Evolutionary conservation across 2,329 filamentous ascomycete genomes (phyloP).

Genomic region (Cytospora schulzeri): DNA sequence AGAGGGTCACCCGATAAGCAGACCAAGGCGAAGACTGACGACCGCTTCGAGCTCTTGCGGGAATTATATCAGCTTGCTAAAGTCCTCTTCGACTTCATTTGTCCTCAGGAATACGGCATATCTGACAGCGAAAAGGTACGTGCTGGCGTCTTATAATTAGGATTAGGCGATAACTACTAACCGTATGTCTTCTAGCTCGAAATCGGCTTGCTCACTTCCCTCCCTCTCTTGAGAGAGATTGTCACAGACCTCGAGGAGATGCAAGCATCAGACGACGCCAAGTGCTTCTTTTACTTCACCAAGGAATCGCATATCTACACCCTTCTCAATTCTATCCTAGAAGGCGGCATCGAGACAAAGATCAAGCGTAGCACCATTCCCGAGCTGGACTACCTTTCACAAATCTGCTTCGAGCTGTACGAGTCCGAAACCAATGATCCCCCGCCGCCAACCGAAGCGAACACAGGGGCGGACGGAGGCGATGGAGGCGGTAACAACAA

Average conservation of each 20-base stretch:
- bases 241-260: constrained; percentile 96
- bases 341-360: constrained; percentile 95
- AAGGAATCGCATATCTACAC: constrained; percentile 99
- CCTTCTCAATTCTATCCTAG: constrained; percentile 93
- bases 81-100: constrained; percentile 96
- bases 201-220: constrained; percentile 89
- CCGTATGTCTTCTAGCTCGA: constrained; percentile 60
- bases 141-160: not conserved
- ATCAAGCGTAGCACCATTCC: constrained; percentile 94
- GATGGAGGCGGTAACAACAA: constrained; percentile 44
- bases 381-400: constrained; percentile 94
- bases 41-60: constrained; percentile 81
- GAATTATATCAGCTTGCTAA: constrained; percentile 94
- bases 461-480: constrained; percentile 22
- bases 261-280: constrained; percentile 90
- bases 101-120: constrained; percentile 97
- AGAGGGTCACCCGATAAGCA: constrained; percentile 66
- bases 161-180: constrained; percentile 13
- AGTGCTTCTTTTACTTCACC: constrained; percentile 98
- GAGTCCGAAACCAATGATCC: constrained; percentile 77
- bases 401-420: constrained; percentile 98
- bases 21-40: constrained; percentile 79
- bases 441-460: constrained; percentile 30
- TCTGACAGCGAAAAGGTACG: constrained; percentile 80
- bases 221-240: constrained; percentile 93